Evolutionary conservation across 176 grass and related monocot genomes (phyloP).

Genomic region (Musa beccarii): DNA sequence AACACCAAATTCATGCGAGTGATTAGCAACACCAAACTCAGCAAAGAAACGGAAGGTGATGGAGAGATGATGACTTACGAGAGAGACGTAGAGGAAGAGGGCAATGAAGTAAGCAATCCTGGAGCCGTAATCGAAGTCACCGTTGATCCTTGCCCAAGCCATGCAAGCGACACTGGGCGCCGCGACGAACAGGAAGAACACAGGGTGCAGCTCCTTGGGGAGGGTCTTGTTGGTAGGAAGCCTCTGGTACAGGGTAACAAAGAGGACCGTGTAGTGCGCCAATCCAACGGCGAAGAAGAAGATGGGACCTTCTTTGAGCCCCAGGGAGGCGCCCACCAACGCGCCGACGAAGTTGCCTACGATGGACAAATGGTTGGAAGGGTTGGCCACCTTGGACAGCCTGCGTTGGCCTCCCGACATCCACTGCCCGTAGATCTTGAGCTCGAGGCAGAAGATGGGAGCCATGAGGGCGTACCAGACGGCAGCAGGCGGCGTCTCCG

Average conservation of each 20-base stretch:
- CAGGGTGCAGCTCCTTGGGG: slow-evolving; percentile 92
- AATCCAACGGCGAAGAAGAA: slow-evolving; percentile 89
- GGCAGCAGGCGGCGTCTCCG: slow-evolving; percentile 1
- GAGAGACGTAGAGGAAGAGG: slow-evolving; percentile 81
- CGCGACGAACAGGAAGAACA: slow-evolving; percentile 97
- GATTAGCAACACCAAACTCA: background rate
- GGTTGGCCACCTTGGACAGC: slow-evolving; percentile 84
- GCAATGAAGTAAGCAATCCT: slow-evolving; percentile 83
- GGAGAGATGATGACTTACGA: slow-evolving; percentile 30
- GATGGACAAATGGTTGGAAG: slow-evolving; percentile 84
- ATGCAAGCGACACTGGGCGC: slow-evolving; percentile 73
- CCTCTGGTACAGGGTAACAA: slow-evolving; percentile 91
- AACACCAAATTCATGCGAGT: background rate
- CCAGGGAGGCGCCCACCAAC: slow-evolving; percentile 65
- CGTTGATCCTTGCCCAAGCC: slow-evolving; percentile 84
- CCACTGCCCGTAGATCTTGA: slow-evolving; percentile 99
- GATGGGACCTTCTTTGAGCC: slow-evolving; percentile 60
- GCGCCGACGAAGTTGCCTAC: slow-evolving; percentile 94
- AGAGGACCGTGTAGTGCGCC: slow-evolving; percentile 84
- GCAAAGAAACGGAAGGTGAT: background rate
- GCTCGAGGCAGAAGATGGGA: slow-evolving; percentile 76
- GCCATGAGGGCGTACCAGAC: slow-evolving; percentile 73
- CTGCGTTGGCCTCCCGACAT: slow-evolving; percentile 69
- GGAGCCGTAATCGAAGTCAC: slow-evolving; percentile 52
- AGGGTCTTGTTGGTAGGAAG: slow-evolving; percentile 79